Base-by-base conservation (phyloP, 2,329 filamentous ascomycete species). In the Aspergillus sp. region DNA sequence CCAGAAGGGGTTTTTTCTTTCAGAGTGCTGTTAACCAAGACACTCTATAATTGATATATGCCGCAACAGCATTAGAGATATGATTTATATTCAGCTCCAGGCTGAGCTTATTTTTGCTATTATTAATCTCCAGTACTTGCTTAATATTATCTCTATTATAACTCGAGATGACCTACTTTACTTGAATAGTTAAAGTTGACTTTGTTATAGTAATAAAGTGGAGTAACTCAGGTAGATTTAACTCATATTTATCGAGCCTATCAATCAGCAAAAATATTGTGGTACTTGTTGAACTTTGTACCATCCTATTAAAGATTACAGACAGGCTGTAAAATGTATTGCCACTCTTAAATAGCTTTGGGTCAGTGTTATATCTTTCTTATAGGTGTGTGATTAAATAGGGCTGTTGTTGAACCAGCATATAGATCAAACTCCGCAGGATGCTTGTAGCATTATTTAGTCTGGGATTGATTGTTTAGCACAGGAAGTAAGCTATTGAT, bases 401-500 rank as follows among this genome's bases (percentile, higher is more conserved):
- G 7, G 48, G 51, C 22, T 56, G 37, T 6, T 61, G 52, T 0
- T 54, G 3, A 13, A 59, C n/a, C n/a, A 64, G 60, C 37, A 51
- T 37, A 50, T 56, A 60, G 12, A 62, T 66, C 5, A 77, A 58
- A 8, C 73, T 70, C 2, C 70, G 64, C 6, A 77, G 50, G 0
- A 75, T 68, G 1, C 67, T 64, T 0, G 68, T 69, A 2, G 73
- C 72, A 47, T 53, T 69, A 50, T 68, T 70, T 19, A 69, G 60
- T 3, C 51, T 56, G 0, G 9, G 30, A 48, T 74, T 61, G 13
- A 68, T 71, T 11, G 56, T 69, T 42, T 76, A 68, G 55, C 68
- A 76, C 22, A 22, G 22, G 22, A 22, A 22, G 62, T 77, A 73
- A 55, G 74, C 76, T 57, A 62, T 75, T 19, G 54, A 60, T n/a